Evolutionary conservation across 176 grass and related monocot species (phyloP), one percentile per base, ranked within the genome.

Genomic region (Areca catechu): DNA sequence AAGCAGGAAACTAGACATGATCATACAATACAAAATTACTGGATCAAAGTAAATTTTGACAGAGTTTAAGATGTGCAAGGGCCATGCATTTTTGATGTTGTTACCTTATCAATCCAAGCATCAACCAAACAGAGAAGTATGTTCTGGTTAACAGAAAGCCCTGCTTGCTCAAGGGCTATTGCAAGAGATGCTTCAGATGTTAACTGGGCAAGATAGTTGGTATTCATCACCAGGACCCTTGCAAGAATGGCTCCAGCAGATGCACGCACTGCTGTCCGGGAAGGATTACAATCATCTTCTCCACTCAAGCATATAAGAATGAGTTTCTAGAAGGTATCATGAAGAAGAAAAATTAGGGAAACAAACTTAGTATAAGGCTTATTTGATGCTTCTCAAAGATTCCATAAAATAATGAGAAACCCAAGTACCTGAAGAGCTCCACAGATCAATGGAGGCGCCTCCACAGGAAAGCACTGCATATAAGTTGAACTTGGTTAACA

Each of bases 211-310:
- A 71, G 76, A 84, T 88, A 98, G 75, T 85, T 92, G 21, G 93
- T 98, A 69, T 92, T 98, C 86, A 91, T 88, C 56, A 98, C 87
- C 27, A 98, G 71, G 74, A 98, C 72, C 74, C 79, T 92, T 58
- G 93, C 93, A 71, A 98, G 54, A 82, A 98, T 92, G 3, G 93
- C 84, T 57, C 83, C 80, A 62, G 86, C 74, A 30, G 83, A 82
- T 81, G 77, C 80, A 63, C 87, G 67, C n/a, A 98, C 81, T 62
- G 74, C 76, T 56, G 93, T 98, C 75, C 81, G 82, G 24, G 73
- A 91, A 43, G 93, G 93, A 66, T 98, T 80, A 24, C 75, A 72
- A 34, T 84, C 87, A 70, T 98, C 84, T 62, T 98, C 87, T 82
- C 80, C 75, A 71, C 74, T 79, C 80, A 98, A 82, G 49, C 81